Evolutionary conservation across 2,329 filamentous ascomycete species (phyloP).

Genomic region (Curvularia lunata): DNA sequence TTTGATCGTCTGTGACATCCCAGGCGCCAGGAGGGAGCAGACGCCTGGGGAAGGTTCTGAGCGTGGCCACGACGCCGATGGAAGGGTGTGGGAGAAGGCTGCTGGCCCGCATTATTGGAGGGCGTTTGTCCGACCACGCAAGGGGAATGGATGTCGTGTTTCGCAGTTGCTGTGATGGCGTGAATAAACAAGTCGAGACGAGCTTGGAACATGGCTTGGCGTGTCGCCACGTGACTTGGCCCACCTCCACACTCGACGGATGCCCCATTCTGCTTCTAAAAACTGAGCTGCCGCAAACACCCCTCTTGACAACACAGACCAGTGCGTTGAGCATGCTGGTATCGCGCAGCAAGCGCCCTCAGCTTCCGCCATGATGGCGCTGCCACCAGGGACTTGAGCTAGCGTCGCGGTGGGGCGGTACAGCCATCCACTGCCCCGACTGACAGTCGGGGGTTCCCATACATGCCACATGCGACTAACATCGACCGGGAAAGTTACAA

Average conservation of each 20-base stretch:
- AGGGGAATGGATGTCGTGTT: slow-evolving; percentile 21
- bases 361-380: slow-evolving; percentile 12
- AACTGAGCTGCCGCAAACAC: not conserved
- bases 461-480: slow-evolving; percentile 17
- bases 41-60: slow-evolving; percentile 15
- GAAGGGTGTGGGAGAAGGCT: slow-evolving; percentile 5
- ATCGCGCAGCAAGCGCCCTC: slow-evolving; percentile 3
- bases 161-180: slow-evolving; percentile 8
- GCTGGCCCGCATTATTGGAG: slow-evolving; percentile 3
- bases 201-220: not conserved
- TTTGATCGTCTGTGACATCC: slow-evolving; percentile 17
- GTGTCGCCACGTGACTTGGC: slow-evolving; percentile 1
- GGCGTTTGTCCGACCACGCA: slow-evolving; percentile 4
- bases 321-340: slow-evolving; percentile 2
- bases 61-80: slow-evolving; percentile 9
- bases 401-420: slow-evolving; percentile 11
- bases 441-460: slow-evolving; percentile 33
- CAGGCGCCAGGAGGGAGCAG: slow-evolving; percentile 22
- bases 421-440: slow-evolving; percentile 12
- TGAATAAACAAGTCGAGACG: slow-evolving; percentile 4
- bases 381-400: slow-evolving; percentile 10
- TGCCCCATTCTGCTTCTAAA: not conserved
- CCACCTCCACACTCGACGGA: not conserved
- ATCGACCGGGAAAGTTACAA: slow-evolving; percentile 13
- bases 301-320: slow-evolving; percentile 5